These are phyloP conservation scores for Hymenoscyphus fraxineus DNA, from an alignment of 2,329 filamentous ascomycete genomes.

Conservation along the genomic window DNA sequence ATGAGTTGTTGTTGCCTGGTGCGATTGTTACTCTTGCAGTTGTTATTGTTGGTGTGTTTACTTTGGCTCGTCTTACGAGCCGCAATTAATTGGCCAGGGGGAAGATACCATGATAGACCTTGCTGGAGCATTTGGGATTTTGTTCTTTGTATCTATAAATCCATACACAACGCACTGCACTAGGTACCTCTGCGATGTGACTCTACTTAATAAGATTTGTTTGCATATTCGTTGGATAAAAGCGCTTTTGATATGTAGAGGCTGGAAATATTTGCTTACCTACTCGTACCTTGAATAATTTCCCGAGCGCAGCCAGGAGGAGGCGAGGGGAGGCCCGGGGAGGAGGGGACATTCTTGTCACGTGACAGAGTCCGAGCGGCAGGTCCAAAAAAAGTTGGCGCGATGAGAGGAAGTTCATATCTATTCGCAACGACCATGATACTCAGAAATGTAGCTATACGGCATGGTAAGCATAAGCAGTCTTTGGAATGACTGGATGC, in stretches of 20 bases:
- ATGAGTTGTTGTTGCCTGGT: conserved; percentile 87
- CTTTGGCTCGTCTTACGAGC: conserved; percentile 66
- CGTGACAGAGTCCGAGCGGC: conserved; percentile 11
- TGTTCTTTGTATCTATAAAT: conserved; percentile 20
- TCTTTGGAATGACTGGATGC: neutral
- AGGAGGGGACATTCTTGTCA: neutral
- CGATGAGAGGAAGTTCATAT: conserved; percentile 15
- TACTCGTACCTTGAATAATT: neutral
- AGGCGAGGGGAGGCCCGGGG: too few species aligned
- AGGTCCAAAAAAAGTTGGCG: conserved; percentile 29
- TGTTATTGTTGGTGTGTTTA: conserved; percentile 90
- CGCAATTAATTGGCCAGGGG: conserved; percentile 28
- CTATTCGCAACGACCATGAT: conserved; percentile 46
- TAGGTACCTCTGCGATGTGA: neutral
- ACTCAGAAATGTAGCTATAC: conserved; percentile 49
- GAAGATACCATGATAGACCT: conserved; percentile 13
- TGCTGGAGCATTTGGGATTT: conserved; percentile 8
- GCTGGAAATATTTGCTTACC: neutral
- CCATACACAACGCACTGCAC: neutral
- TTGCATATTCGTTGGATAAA: neutral
- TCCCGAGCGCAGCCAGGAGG: too few species aligned
- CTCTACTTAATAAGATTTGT: conserved; percentile 1
- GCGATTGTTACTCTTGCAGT: conserved; percentile 94
- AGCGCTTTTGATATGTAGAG: too few species aligned
- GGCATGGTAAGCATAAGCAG: conserved; percentile 50